These are phyloP conservation scores for Starmerella vitae DNA, from an alignment of 805 yeast species.

Conservation along the genomic window DNA sequence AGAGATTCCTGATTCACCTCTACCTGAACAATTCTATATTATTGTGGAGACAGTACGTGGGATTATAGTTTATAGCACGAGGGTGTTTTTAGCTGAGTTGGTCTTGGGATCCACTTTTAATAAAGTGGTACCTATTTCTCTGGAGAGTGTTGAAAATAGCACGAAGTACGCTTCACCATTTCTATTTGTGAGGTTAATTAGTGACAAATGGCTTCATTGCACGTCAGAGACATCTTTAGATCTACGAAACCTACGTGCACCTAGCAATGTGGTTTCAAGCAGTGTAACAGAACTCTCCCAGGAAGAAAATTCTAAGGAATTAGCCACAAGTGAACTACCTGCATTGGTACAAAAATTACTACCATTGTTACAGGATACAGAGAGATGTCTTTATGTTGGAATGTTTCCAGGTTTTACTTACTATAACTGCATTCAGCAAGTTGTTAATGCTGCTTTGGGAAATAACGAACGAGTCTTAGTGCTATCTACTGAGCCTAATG, in stretches of 20 bases:
- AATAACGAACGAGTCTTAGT: not conserved
- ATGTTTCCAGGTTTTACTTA: slow-evolving; percentile 16
- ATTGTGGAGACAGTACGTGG: slow-evolving; percentile 76
- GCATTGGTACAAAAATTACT: slow-evolving; percentile 1
- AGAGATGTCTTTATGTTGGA: slow-evolving; percentile 44
- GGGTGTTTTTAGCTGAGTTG: not conserved
- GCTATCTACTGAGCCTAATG: not conserved
- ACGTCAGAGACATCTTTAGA: slow-evolving; percentile 49
- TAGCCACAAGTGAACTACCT: no score
- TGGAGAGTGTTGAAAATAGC: not conserved
- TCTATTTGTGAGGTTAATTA: slow-evolving; percentile 55
- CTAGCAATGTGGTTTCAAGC: slow-evolving; percentile 31
- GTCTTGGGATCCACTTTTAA: not conserved
- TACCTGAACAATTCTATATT: slow-evolving; percentile 50
- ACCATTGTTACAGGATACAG: slow-evolving; percentile 3
- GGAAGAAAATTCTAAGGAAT: no score
- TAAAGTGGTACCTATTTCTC: not conserved
- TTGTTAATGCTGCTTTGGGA: not conserved
- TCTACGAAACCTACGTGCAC: slow-evolving; percentile 39
- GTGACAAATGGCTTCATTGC: slow-evolving; percentile 79
- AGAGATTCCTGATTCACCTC: slow-evolving; percentile 52
- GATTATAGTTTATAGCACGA: slow-evolving; percentile 37
- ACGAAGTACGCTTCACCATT: slow-evolving; percentile 35
- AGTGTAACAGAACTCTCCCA: no score
- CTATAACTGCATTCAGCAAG: not conserved